These are phyloP conservation scores for Metrosideros polymorpha DNA, from an alignment of 441 rosid genomes.

Conservation along the genomic window DNA sequence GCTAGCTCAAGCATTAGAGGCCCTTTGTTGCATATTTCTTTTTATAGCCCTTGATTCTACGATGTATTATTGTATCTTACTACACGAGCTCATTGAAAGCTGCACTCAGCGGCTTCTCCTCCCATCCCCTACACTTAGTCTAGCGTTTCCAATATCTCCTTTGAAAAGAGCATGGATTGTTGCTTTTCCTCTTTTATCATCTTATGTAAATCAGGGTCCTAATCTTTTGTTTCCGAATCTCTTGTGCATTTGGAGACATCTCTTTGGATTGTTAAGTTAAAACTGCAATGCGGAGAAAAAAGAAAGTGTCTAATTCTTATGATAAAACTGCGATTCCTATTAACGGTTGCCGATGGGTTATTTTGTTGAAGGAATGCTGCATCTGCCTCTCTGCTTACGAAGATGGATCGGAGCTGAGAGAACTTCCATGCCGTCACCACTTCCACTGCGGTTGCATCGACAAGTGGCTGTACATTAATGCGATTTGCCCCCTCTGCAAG, in stretches of 20 bases:
- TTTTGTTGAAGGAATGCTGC: conserved; percentile 47
- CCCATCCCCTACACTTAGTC: neutral
- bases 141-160: neutral
- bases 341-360: neutral
- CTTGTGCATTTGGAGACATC: neutral
- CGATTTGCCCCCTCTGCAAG: conserved; percentile 67
- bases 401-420: conserved; percentile 40
- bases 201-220: neutral
- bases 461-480: conserved; percentile 55
- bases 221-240: neutral
- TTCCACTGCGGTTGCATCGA: conserved; percentile 51
- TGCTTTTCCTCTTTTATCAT: neutral
- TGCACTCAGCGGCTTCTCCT: neutral
- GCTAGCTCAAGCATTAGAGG: neutral
- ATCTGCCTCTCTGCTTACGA: conserved; percentile 53
- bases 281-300: neutral
- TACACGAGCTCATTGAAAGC: neutral
- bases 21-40: neutral
- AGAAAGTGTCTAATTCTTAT: neutral
- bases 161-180: neutral
- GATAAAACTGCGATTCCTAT: neutral
- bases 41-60: neutral
- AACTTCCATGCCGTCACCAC: conserved; percentile 60
- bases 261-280: neutral
- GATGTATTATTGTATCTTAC: neutral